Percentiles rank a stretch among this genome's conserved stretches.
phyloP scores from a whole-genome alignment of 2,329 filamentous ascomycete genomes.

The Sclerotinia glacialis region DNA sequence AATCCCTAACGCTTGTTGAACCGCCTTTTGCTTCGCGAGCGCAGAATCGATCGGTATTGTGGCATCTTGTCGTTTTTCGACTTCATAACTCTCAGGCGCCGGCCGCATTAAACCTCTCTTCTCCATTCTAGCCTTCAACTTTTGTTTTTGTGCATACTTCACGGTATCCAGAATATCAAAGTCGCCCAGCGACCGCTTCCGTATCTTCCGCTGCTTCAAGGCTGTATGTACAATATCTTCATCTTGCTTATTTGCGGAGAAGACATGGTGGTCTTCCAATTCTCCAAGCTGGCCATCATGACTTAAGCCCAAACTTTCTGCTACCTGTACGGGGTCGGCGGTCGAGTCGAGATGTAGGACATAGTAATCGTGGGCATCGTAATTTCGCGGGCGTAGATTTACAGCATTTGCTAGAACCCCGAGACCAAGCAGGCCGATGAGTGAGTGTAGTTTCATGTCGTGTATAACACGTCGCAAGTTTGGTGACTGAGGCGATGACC shows the following conservation, averaged over 20 bases:
- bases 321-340: slow-evolving; percentile 65
- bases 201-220: slow-evolving; percentile 51
- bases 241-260: slow-evolving; percentile 64
- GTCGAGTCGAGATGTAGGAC: slow-evolving; percentile 75
- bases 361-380: slow-evolving; percentile 86
- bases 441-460: slow-evolving; percentile 43
- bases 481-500: neutral
- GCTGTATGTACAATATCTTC: slow-evolving; percentile 58
- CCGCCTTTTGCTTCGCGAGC: slow-evolving; percentile 54
- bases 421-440: slow-evolving; percentile 54
- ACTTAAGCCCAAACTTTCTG: slow-evolving; percentile 67
- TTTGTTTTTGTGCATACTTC: slow-evolving; percentile 76
- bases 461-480: slow-evolving; percentile 12
- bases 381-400: slow-evolving; percentile 59
- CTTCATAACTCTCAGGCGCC: slow-evolving; percentile 28
- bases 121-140: slow-evolving; percentile 57
- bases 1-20: slow-evolving; percentile 70
- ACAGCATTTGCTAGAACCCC: slow-evolving; percentile 49
- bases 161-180: slow-evolving; percentile 68
- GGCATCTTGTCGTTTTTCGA: slow-evolving; percentile 28
- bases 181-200: slow-evolving; percentile 56
- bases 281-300: slow-evolving; percentile 81
- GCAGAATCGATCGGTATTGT: slow-evolving; percentile 40
- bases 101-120: slow-evolving; percentile 46
- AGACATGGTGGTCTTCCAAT: slow-evolving; percentile 79